A percentile compares a stretch with the other conserved stretches of the same genome.
Evolutionary conservation across 306 rosid genomes (phyloP).

Genomic region (Quercus parvula): DNA sequence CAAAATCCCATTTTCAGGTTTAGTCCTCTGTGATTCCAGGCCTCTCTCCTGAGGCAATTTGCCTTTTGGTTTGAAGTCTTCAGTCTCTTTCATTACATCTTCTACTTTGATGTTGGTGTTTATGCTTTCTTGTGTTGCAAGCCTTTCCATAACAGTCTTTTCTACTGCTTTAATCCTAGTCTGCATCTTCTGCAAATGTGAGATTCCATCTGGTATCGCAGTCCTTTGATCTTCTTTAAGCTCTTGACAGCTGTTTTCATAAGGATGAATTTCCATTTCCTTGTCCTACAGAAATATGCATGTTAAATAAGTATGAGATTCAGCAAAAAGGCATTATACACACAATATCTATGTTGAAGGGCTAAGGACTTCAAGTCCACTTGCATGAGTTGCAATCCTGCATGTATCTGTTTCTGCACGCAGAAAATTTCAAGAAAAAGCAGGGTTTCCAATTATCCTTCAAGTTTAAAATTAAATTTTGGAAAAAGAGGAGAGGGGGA

Average conservation of each 20-base stretch:
- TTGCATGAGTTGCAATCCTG: not conserved
- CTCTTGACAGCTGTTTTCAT: slow-evolving; percentile 33
- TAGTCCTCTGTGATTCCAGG: slow-evolving; percentile 34
- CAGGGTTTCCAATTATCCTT: too few relatives aligned
- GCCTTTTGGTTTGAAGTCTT: slow-evolving; percentile 22
- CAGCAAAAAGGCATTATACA: not conserved
- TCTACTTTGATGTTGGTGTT: slow-evolving; percentile 17
- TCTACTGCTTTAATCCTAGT: slow-evolving; percentile 57
- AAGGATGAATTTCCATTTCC: slow-evolving; percentile 27
- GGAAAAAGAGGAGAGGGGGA: too few relatives aligned
- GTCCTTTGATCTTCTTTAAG: slow-evolving; percentile 22
- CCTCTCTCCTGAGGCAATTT: slow-evolving; percentile 13
- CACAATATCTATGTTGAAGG: not conserved
- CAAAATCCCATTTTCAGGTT: slow-evolving; percentile 48
- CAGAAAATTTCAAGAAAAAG: too few relatives aligned
- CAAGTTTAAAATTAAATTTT: too few relatives aligned
- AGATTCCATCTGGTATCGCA: slow-evolving; percentile 42
- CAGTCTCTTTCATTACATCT: slow-evolving; percentile 18
- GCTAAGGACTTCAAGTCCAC: not conserved
- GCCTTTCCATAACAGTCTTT: slow-evolving; percentile 46
- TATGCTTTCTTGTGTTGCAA: slow-evolving; percentile 29
- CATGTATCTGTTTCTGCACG: too few relatives aligned
- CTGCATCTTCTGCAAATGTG: slow-evolving; percentile 64
- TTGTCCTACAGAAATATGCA: slow-evolving; percentile 45
- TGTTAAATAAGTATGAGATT: slow-evolving; percentile 23